These are phyloP conservation scores for Penicillium taxi DNA, from an alignment of 495 filamentous ascomycete genomes.

Conservation along the genomic window DNA sequence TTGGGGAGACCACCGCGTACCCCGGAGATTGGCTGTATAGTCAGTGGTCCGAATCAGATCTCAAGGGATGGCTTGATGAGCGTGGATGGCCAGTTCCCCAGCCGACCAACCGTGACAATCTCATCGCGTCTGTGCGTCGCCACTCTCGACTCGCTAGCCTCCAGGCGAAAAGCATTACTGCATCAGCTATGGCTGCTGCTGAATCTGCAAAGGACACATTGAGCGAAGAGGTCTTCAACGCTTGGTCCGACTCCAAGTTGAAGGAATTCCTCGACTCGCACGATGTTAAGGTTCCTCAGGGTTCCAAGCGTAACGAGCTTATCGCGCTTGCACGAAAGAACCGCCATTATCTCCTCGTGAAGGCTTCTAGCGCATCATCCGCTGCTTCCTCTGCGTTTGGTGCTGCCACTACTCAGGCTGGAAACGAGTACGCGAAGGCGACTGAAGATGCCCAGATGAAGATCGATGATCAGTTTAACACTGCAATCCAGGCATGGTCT, in stretches of 20 bases:
- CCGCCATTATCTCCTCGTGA: constrained; percentile 62
- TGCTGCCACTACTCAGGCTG: constrained; percentile 75
- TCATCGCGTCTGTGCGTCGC: constrained; percentile 83
- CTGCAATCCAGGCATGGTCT: constrained; percentile 59
- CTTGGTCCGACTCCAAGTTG: constrained; percentile 76
- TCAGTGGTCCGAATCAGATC: constrained; percentile 71
- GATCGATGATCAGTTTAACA: constrained; percentile 59
- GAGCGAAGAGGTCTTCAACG: constrained; percentile 75
- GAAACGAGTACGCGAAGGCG: constrained; percentile 67
- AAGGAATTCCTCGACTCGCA: constrained; percentile 75
- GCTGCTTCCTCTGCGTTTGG: constrained; percentile 53
- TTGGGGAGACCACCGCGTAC: constrained; percentile 70
- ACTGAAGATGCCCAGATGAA: constrained; percentile 61
- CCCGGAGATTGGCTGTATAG: constrained; percentile 96
- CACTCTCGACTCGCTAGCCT: constrained; percentile 76
- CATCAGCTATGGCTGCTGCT: constrained; percentile 58
- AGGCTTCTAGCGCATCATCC: constrained; percentile 47
- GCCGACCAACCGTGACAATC: constrained; percentile 73
- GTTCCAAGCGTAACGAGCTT: constrained; percentile 82
- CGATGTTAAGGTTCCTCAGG: constrained; percentile 76
- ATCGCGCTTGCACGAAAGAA: constrained; percentile 86
- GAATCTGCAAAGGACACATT: constrained; percentile 60
- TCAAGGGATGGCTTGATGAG: constrained; percentile 81
- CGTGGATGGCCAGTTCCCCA: constrained; percentile 85
- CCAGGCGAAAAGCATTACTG: constrained; percentile 49